Conservation (phyloP, 2,329 filamentous ascomycete species). For the Sporothrix dimorphospora region DNA sequence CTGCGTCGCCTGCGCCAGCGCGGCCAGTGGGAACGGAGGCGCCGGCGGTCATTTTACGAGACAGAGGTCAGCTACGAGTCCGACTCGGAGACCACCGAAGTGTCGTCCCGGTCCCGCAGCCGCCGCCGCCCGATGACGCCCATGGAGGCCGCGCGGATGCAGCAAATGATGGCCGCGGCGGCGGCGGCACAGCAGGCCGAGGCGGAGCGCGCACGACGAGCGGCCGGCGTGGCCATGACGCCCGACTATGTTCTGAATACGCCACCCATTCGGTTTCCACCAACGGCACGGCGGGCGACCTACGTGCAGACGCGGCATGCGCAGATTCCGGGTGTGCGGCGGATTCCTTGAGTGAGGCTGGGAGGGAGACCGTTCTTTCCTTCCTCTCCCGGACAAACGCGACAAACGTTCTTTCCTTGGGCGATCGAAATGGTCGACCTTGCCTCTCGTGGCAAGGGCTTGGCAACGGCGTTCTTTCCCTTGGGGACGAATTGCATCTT, state of each 20-base stretch:
- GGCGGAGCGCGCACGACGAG: not conserved
- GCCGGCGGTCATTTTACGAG: not conserved
- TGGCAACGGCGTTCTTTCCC: not conserved
- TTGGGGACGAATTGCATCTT: not conserved
- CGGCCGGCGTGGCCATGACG: constrained; percentile 16
- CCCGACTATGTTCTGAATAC: constrained; percentile 29
- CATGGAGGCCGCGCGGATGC: not conserved
- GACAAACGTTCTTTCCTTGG: not conserved
- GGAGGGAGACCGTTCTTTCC: not conserved
- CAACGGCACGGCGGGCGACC: constrained; percentile 23
- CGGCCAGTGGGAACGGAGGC: not conserved
- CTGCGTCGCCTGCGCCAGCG: not conserved
- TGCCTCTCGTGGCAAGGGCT: not conserved
- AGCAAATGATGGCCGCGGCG: constrained; percentile 2
- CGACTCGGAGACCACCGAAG: not conserved
- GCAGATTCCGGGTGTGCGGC: constrained; percentile 17
- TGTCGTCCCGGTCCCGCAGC: too few species aligned
- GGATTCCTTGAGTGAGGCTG: not conserved
- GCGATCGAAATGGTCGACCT: not conserved
- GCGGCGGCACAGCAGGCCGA: not conserved
- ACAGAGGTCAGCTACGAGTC: constrained; percentile 4
- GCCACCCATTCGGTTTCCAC: constrained; percentile 32
- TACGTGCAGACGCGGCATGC: constrained; percentile 27
- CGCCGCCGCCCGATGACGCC: not conserved
- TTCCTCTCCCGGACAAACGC: not conserved